phyloP scores from a whole-genome alignment of 352 stramenopile species.

The Pythium periplocum region DNA sequence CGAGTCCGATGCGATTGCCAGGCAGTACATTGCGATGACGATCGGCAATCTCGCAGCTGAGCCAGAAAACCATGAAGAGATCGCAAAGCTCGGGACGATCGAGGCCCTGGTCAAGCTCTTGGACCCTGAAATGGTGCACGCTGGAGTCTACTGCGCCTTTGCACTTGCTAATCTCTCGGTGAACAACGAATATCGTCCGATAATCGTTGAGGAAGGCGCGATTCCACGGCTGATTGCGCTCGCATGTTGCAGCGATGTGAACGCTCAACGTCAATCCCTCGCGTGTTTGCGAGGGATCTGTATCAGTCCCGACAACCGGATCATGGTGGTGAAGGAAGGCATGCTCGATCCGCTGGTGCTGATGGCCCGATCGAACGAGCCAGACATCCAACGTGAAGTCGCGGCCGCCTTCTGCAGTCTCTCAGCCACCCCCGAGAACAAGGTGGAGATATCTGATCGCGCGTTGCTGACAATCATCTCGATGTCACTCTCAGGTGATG shows the following conservation, averaged over 20 bases:
- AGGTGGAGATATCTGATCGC: constrained; percentile 93
- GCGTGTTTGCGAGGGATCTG: constrained; percentile 91
- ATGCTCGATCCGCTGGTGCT: constrained; percentile 95
- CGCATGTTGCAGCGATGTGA: constrained; percentile 92
- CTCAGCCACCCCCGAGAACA: constrained; percentile 94
- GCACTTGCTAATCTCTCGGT: constrained; percentile 93
- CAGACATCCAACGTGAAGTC: constrained; percentile 90
- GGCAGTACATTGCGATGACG: constrained; percentile 94
- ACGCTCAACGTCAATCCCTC: constrained; percentile 90
- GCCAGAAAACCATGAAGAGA: constrained; percentile 92
- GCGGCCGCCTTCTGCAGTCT: constrained; percentile 92
- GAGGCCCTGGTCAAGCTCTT: constrained; percentile 90
- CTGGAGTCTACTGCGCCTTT: constrained; percentile 90
- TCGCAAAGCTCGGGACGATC: constrained; percentile 89
- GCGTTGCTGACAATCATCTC: constrained; percentile 94
- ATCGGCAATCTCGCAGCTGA: constrained; percentile 95
- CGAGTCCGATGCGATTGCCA: constrained; percentile 86
- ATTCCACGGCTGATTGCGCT: constrained; percentile 93
- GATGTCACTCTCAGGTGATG: constrained; percentile 90
- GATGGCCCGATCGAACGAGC: constrained; percentile 91
- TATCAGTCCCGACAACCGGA: constrained; percentile 87
- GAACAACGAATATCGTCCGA: constrained; percentile 89
- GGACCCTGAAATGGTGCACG: constrained; percentile 83
- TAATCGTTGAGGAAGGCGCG: constrained; percentile 92
- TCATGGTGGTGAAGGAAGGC: constrained; percentile 89